Evolutionary conservation across 371 early-diverging fungal genomes (phyloP), one percentile per base, ranked within the genome.

Genomic region (Circinella minor): DNA sequence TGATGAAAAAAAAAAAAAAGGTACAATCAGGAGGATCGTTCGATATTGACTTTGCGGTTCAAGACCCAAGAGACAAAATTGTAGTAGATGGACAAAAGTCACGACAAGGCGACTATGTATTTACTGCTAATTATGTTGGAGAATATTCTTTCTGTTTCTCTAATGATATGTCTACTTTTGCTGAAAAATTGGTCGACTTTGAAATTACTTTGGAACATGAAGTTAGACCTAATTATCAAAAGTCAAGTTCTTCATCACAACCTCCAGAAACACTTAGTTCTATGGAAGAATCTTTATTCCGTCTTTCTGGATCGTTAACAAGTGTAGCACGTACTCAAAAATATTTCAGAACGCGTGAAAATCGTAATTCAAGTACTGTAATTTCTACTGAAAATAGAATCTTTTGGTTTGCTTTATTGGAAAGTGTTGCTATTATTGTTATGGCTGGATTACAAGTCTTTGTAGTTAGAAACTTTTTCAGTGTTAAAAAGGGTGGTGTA

Each of bases 61-160:
- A 78, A 51, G 92, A 87, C 54, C 95, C 96, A 59, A 78, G 85
- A 65, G 81, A 80, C 60, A 79, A 83, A 57, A 67, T 86, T 59
- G 72, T 95, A 36, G 74, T 94, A 69, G 72, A 74, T 49, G 96
- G 95, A 65, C 87, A 89, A 71, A 88, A 89, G 61, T 94, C 95
- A 77, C 93, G 94, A 60, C 96, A 96, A 77, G 95, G 93, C 72
- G 96, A 98, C 85, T 94, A 84, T 79, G 93, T 95, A 59, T 93
- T 98, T 80, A 88, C 93, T 1, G 93, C 93, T 6, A 88, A 89
- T 46, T 73, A 86, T 62, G 84, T 82, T 4, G 98, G 98, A 61
- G 98, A 98, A 78, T 94, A 94, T 81, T 77, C 92, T 18, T 94
- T 95, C 86, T 96, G 96, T 85, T 98, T 98, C 88, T 89, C 89